Percentiles rank a stretch among this genome's conserved stretches.
phyloP scores from a whole-genome alignment of 441 rosid genomes.

The Manihot esculenta region DNA sequence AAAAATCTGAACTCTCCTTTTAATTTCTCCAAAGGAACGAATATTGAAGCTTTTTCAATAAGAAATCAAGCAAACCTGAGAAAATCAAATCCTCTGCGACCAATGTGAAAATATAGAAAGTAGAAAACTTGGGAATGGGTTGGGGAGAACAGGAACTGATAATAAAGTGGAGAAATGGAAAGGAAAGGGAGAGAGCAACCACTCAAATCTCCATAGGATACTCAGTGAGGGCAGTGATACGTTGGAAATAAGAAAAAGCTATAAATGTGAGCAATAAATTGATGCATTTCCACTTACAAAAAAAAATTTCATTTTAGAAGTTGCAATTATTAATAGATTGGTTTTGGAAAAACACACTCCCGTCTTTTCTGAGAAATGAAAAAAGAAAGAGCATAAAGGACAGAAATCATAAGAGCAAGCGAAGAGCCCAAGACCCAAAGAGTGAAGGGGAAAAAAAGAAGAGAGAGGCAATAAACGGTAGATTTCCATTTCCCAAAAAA shows the following conservation, averaged over 20 bases:
- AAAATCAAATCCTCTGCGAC: constrained; percentile 11
- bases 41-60: background rate
- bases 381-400: background rate
- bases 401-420: background rate
- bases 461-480: background rate
- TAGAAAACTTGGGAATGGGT: background rate
- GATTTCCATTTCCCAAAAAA: background rate
- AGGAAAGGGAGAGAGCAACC: background rate
- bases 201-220: no score
- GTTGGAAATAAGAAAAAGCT: constrained; percentile 25
- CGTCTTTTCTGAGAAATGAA: background rate
- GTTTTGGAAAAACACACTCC: background rate
- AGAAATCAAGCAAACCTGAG: constrained; percentile 10
- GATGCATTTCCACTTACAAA: constrained; percentile 28
- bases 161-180: background rate
- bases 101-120: background rate
- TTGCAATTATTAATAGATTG: background rate
- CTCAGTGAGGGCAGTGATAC: constrained; percentile 17
- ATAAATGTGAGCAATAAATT: constrained; percentile 35
- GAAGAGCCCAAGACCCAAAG: background rate
- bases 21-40: background rate
- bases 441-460: background rate
- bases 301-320: background rate
- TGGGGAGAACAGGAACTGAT: background rate
- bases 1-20: background rate